Percentiles rank a stretch among this genome's conserved stretches.
Evolutionary conservation across 2,329 filamentous ascomycete species (phyloP).

Genomic region (Alternaria viburni): DNA sequence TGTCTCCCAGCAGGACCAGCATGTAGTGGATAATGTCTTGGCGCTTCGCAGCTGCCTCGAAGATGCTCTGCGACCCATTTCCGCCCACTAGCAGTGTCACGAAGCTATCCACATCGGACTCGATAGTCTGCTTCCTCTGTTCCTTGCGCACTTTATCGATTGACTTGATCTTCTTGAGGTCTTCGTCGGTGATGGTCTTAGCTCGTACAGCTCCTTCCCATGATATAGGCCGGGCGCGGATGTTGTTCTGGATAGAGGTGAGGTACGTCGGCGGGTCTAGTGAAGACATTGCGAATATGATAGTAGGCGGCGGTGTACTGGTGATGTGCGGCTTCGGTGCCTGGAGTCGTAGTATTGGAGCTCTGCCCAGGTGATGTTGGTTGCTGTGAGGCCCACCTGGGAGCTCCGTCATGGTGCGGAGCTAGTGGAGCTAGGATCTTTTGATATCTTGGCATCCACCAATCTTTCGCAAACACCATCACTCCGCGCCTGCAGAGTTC

Average conservation of each 20-base stretch:
- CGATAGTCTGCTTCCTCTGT: slow-evolving; percentile 81
- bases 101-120: slow-evolving; percentile 81
- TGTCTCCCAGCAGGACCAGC: slow-evolving; percentile 83
- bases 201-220: slow-evolving; percentile 97
- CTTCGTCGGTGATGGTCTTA: slow-evolving; percentile 90
- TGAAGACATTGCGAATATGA: slow-evolving; percentile 68
- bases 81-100: slow-evolving; percentile 78
- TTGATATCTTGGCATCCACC: slow-evolving; percentile 38
- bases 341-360: slow-evolving; percentile 20
- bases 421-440: slow-evolving; percentile 19
- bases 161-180: slow-evolving; percentile 93
- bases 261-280: slow-evolving; percentile 90
- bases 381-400: slow-evolving; percentile 37
- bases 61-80: slow-evolving; percentile 70
- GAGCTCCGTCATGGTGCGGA: slow-evolving; percentile 41
- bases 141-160: slow-evolving; percentile 97
- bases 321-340: slow-evolving; percentile 12
- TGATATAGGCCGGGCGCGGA: slow-evolving; percentile 91
- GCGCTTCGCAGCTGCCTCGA: slow-evolving; percentile 81
- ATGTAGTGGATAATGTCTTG: slow-evolving; percentile 94
- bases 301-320: slow-evolving; percentile 2
- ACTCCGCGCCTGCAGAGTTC: slow-evolving; percentile 10
- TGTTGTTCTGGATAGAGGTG: slow-evolving; percentile 92
- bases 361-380: slow-evolving; percentile 28
- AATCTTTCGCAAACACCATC: slow-evolving; percentile 30